Base-by-base conservation (phyloP, 2,329 filamentous ascomycete species). In the Conoideocrella luteorostrata region DNA sequence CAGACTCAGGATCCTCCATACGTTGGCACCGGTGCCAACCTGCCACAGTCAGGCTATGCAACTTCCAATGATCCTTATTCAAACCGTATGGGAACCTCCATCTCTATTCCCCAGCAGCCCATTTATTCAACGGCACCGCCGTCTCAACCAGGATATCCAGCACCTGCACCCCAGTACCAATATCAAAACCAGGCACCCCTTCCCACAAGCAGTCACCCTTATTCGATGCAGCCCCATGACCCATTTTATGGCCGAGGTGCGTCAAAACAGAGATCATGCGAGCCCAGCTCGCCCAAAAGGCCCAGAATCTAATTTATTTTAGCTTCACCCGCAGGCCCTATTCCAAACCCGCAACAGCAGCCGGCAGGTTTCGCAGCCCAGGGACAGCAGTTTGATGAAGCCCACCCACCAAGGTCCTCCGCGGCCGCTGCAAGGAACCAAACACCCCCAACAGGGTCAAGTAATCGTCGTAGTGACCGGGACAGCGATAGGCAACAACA, bases 241-340 rank as follows among this genome's bases (percentile, higher is more conserved):
- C 65, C 75, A 36, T 71, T 72, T 51, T 77, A 74, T 53, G 75
- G 75, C 66, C 77, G 77, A 70, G 76, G 78, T 77, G 72, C 72
- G 73, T 81, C 75, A 66, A 47, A 36, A 28, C 32, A 46, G 41
- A 39, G 45, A 44, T 40, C 22, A 47, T 44, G 37, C 41, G 41
- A 47, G 38, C 45, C 45, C 23, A 47, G 40, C 36, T 44, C 37
- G 32, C 45, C 45, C 36, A 44, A 43, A 30, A 20, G 45, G 43
- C 46, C 41, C 55, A 51, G 41, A 35, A 32, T 70, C 66, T 71
- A 63, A 72, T 70, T n/a, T 67, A 20, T 60, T 71, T 59, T 74
- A 75, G 71, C 69, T 57, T 74, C 71, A 57, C 67, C 70, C 62
- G 71, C 72, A 68, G 70, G 69, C 61, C 63, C 63, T 50, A 47